Conservation (phyloP, 805 yeast species). For the Scheffersomyces ergatensis region DNA sequence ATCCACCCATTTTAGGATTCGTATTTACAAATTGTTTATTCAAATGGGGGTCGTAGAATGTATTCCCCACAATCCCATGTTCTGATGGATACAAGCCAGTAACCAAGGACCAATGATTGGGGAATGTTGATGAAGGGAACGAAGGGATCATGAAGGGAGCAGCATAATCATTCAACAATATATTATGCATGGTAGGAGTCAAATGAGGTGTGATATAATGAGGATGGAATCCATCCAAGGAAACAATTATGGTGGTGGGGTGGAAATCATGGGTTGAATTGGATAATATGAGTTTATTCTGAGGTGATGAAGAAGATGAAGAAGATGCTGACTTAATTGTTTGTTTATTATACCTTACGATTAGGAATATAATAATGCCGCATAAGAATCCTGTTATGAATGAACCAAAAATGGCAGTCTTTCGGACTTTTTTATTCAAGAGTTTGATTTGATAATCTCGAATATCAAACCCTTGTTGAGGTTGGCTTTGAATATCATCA, state of each 20-base stretch:
- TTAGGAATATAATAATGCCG: constrained; percentile 3
- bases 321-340: too few species aligned
- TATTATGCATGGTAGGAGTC: constrained; percentile 70
- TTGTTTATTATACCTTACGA: neutral
- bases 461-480: constrained; percentile 6
- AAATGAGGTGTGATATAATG: constrained; percentile 63
- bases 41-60: constrained; percentile 63
- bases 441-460: constrained; percentile 24
- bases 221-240: constrained; percentile 91
- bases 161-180: constrained; percentile 52
- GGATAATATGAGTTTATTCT: constrained; percentile 15
- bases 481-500: neutral
- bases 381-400: constrained; percentile 1
- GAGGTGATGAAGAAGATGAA: neutral
- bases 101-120: constrained; percentile 88
- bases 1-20: constrained; percentile 47
- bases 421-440: constrained; percentile 19
- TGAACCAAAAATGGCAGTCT: constrained; percentile 11
- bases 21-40: constrained; percentile 62
- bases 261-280: constrained; percentile 70
- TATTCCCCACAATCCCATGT: constrained; percentile 86
- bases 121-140: constrained; percentile 86
- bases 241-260: constrained; percentile 78
- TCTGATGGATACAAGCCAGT: constrained; percentile 82
- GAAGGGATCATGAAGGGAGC: constrained; percentile 86